phyloP scores from a whole-genome alignment of 1,284 basidiomycete species.

The Ganoderma lingzhi region DNA sequence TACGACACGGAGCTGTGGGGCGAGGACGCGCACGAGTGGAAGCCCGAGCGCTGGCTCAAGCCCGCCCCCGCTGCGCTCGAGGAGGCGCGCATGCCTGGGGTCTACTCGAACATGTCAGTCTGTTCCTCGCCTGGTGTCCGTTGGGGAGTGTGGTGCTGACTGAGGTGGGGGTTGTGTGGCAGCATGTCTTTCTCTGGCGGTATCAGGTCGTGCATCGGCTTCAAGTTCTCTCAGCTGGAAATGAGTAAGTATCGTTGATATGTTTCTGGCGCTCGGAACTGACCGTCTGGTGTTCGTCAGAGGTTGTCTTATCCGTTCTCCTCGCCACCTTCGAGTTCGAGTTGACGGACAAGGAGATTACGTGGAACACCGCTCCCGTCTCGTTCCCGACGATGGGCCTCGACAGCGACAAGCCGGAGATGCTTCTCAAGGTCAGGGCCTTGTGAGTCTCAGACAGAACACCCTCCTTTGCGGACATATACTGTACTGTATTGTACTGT shows the following conservation, averaged over 20 bases:
- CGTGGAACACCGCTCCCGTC: constrained; percentile 3
- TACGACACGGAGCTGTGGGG: constrained; percentile 32
- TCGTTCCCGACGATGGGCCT: constrained; percentile 10
- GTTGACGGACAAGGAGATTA: constrained; percentile 11
- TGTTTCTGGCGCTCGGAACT: background rate
- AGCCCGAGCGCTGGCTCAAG: constrained; percentile 33
- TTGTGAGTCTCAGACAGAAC: background rate
- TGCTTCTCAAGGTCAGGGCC: constrained; percentile 10
- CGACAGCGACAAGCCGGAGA: constrained; percentile 14
- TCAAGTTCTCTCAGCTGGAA: constrained; percentile 33
- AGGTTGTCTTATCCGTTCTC: constrained; percentile 1
- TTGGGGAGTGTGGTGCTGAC: background rate
- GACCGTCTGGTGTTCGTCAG: background rate
- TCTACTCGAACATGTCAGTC: constrained; percentile 34
- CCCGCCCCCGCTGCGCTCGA: constrained; percentile 20
- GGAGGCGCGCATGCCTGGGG: constrained; percentile 29
- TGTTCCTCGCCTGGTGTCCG: no score
- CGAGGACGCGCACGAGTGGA: constrained; percentile 34
- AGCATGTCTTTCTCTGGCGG: constrained; percentile 31
- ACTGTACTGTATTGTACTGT: background rate
- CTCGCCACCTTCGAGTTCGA: constrained; percentile 4
- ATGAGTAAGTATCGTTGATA: constrained; percentile 24
- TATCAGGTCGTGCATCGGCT: constrained; percentile 26
- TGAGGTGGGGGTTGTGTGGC: background rate
- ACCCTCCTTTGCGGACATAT: background rate